Base-by-base conservation (phyloP, 495 filamentous ascomycete genomes). In the Penicillium parvum region DNA sequence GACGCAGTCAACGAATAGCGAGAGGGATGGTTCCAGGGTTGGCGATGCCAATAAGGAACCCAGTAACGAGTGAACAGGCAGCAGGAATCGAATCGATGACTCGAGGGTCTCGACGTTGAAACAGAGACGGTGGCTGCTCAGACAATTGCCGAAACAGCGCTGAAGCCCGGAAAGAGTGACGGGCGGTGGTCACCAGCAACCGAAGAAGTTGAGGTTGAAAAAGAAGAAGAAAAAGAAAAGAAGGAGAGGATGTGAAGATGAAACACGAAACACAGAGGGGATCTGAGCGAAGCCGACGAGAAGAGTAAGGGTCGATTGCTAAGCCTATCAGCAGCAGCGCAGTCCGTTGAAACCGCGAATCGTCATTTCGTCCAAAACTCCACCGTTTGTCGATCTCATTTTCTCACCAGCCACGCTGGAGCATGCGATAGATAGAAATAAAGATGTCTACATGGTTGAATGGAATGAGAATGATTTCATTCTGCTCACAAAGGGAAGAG, bases 401-500 rank as follows among this genome's bases (percentile, higher is more conserved):
- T 30, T 30, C n/a, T 15, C 12, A n/a, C 12, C 16, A 12, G 28
- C 28, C 28, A 15, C 28, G 12, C 2, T 15, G 28, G 11, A 15
- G 28, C 7, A 15, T 30, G 12, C n/a, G n/a, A n/a, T n/a, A n/a
- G n/a, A n/a, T n/a, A n/a, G n/a, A 27, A 3, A 9, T 2, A 7
- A 27, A 7, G 25, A 2, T 11, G n/a, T 32, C 26, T 41, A 41
- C 38, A 30, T 6, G 10, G 8, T 12, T 17, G 29, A 12, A 6
- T 40, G 27, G 36, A 28, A 42, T 17, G 32, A 45, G 33, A 36
- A 18, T 46, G 29, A 23, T 45, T 45, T 55, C 36, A 55, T 58
- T 57, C 36, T 54, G 38, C 45, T 57, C 51, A 53, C 51, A 55
- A 52, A 58, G 29, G 47, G 41, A 58, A 67, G 50, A 54, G 56